Conservation (phyloP, 164 flowering plant species). For the Stephania japonica region DNA sequence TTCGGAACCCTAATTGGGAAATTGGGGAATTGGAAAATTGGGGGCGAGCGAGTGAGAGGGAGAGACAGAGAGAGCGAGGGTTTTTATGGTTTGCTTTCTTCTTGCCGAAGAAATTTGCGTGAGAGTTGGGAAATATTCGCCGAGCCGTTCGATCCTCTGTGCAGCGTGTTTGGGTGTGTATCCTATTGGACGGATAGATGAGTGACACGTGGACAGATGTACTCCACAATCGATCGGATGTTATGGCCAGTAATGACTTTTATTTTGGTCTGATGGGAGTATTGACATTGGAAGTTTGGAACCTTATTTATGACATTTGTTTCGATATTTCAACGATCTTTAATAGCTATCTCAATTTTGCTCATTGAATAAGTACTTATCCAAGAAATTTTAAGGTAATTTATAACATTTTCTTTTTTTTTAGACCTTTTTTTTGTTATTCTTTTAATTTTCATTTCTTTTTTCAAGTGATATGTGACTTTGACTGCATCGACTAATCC, state of each 20-base stretch:
- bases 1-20: not conserved
- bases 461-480: too few relatives aligned
- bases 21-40: not conserved
- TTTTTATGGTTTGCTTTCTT: not conserved
- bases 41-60: not conserved
- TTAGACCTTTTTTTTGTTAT: too few relatives aligned
- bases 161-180: not conserved
- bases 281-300: too few relatives aligned
- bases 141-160: not conserved
- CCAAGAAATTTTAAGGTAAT: too few relatives aligned
- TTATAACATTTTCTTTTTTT: too few relatives aligned
- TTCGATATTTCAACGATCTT: too few relatives aligned
- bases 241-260: not conserved
- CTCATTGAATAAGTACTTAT: too few relatives aligned
- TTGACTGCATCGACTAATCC: too few relatives aligned
- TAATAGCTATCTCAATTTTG: too few relatives aligned
- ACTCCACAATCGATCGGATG: not conserved
- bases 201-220: not conserved
- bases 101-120: not conserved
- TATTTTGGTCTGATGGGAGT: too few relatives aligned
- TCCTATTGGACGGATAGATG: not conserved
- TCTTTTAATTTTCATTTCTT: too few relatives aligned
- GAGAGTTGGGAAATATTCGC: not conserved
- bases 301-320: too few relatives aligned
- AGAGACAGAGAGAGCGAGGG: not conserved